Evolutionary conservation across 2,329 filamentous ascomycete genomes (phyloP).

Genomic region (Dissoconium aciculare): DNA sequence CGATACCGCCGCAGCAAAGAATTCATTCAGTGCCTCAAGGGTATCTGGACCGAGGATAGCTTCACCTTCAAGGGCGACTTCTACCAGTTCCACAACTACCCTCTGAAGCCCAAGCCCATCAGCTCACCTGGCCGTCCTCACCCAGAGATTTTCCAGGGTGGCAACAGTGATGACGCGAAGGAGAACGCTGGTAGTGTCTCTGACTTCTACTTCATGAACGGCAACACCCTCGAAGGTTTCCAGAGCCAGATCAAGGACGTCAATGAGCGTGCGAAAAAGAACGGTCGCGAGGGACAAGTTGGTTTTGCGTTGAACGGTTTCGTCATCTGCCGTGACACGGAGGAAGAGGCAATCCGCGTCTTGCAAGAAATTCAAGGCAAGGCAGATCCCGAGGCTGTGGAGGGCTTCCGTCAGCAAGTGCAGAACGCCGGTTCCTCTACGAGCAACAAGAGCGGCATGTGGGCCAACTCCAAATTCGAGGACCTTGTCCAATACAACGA

Average conservation of each 20-base stretch:
- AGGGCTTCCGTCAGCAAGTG: constrained; percentile 36
- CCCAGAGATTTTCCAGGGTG: constrained; percentile 40
- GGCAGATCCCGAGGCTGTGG: constrained; percentile 36
- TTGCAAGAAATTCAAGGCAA: constrained; percentile 40
- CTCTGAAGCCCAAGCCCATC: constrained; percentile 37
- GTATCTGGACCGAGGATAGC: constrained; percentile 38
- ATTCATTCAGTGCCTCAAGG: constrained; percentile 37
- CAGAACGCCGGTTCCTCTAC: constrained; percentile 37
- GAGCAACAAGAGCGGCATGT: constrained; percentile 37
- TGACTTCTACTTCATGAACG: constrained; percentile 43
- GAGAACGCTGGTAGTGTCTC: constrained; percentile 35
- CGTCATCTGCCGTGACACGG: constrained; percentile 36
- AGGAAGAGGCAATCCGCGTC: constrained; percentile 36
- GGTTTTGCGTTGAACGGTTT: constrained; percentile 39
- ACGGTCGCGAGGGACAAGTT: constrained; percentile 31
- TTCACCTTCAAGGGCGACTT: constrained; percentile 39
- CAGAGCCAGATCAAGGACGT: constrained; percentile 37
- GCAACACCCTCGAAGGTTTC: constrained; percentile 41
- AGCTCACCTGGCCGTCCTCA: constrained; percentile 30
- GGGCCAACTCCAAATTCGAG: constrained; percentile 38
- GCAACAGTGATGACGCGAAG: constrained; percentile 37
- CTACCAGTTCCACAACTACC: constrained; percentile 39
- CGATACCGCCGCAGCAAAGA: constrained; percentile 37
- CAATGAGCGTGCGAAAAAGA: constrained; percentile 31
- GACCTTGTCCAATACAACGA: constrained; percentile 42